These are phyloP conservation scores for Agaricus blazei DNA, from an alignment of 768 basidiomycete species.

Conservation along the genomic window DNA sequence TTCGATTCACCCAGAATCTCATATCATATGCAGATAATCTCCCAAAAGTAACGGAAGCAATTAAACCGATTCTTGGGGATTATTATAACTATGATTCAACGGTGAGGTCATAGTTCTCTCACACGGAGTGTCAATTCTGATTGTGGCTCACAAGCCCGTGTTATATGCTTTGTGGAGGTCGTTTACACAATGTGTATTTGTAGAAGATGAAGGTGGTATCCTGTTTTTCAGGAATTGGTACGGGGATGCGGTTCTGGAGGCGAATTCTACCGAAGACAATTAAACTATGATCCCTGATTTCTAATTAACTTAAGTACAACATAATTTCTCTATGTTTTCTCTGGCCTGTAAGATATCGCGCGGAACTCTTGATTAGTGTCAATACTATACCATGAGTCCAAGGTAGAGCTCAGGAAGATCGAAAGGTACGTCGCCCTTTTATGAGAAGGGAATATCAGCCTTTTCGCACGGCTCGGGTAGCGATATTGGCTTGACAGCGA, in stretches of 20 bases:
- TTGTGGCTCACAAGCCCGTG: slow-evolving; percentile 22
- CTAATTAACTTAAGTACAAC: too few species aligned
- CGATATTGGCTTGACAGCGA: too few species aligned
- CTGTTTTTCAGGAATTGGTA: slow-evolving; percentile 51
- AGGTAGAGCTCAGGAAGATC: too few species aligned
- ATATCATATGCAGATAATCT: slow-evolving; percentile 34
- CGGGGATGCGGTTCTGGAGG: slow-evolving; percentile 31
- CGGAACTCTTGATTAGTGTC: too few species aligned
- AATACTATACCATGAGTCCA: too few species aligned
- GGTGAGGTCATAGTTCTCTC: slow-evolving; percentile 23
- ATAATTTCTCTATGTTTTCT: too few species aligned
- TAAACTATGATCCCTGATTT: too few species aligned
- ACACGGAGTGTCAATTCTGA: background rate
- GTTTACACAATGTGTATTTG: slow-evolving; percentile 54
- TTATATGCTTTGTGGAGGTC: slow-evolving; percentile 50
- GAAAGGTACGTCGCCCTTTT: too few species aligned
- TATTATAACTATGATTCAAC: slow-evolving; percentile 58
- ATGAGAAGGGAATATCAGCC: too few species aligned
- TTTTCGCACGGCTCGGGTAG: too few species aligned
- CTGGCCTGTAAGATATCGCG: too few species aligned
- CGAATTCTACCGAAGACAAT: background rate
- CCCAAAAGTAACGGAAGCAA: slow-evolving; percentile 38
- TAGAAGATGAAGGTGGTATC: slow-evolving; percentile 51
- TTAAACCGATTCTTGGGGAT: slow-evolving; percentile 45
- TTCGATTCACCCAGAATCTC: background rate